phyloP scores from a whole-genome alignment of 768 basidiomycete species.

The Porphyrellus cyaneotinctus region DNA sequence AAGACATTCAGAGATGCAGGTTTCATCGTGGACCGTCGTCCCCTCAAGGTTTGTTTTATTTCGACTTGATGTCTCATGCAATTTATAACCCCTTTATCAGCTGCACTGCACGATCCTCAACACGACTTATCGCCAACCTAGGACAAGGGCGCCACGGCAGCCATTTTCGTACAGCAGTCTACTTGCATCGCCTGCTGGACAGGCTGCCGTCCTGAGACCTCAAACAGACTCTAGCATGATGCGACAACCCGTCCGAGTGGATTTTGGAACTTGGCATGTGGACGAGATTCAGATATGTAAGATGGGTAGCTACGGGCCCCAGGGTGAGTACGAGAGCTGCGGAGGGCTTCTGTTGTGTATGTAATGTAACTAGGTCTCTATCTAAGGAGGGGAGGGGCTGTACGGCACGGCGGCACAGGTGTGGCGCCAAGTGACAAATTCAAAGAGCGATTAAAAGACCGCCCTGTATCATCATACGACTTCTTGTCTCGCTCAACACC shows the following conservation, averaged over 20 bases:
- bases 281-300: constrained; percentile 60
- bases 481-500: constrained; percentile 38
- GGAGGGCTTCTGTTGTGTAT: constrained; percentile 12
- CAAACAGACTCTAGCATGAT: neutral
- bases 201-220: constrained; percentile 3
- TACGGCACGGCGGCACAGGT: constrained; percentile 28
- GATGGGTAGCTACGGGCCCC: constrained; percentile 64
- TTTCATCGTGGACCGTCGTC: constrained; percentile 44
- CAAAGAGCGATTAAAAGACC: constrained; percentile 34
- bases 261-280: constrained; percentile 53
- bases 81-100: constrained; percentile 19
- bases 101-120: constrained; percentile 52
- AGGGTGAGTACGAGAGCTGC: constrained; percentile 59
- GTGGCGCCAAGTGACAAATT: constrained; percentile 28
- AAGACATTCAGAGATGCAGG: constrained; percentile 38
- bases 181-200: constrained; percentile 27
- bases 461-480: constrained; percentile 36
- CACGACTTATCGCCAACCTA: constrained; percentile 41
- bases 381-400: neutral
- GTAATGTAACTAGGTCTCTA: neutral
- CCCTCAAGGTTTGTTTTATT: constrained; percentile 42
- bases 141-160: constrained; percentile 22
- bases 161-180: constrained; percentile 43
- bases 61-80: neutral
- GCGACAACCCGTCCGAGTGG: constrained; percentile 31